phyloP scores from a whole-genome alignment of 225 moss, liverwort and hornwort species.

The Neckera pumila region DNA sequence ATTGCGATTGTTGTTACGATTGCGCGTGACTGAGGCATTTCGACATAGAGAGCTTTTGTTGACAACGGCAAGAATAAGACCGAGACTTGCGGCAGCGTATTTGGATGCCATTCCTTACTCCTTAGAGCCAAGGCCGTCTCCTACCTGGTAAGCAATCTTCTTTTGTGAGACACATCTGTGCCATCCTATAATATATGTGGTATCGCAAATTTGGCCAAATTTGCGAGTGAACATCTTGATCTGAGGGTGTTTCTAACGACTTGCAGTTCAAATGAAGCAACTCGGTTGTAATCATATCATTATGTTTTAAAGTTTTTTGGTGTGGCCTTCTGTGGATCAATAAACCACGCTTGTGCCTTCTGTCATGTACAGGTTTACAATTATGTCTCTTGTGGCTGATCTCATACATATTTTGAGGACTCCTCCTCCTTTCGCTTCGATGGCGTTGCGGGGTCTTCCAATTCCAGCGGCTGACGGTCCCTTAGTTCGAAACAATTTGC shows the following conservation, averaged over 20 bases:
- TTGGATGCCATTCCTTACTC: conserved; percentile 82
- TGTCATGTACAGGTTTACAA: conserved; percentile 69
- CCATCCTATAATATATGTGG: neutral
- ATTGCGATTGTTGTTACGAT: conserved; percentile 64
- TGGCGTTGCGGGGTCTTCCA: conserved; percentile 37
- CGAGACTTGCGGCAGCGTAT: conserved; percentile 78
- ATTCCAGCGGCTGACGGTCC: conserved; percentile 48
- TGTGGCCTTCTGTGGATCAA: neutral
- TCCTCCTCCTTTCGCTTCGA: conserved; percentile 57
- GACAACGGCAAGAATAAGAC: conserved; percentile 56
- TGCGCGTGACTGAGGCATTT: conserved; percentile 72
- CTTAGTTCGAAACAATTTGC: conserved; percentile 46
- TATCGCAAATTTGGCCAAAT: neutral
- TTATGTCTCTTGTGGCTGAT: conserved; percentile 69
- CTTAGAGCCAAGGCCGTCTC: conserved; percentile 87
- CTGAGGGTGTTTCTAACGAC: neutral
- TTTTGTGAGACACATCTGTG: neutral
- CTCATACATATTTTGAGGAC: conserved; percentile 60
- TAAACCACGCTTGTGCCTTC: conserved; percentile 1
- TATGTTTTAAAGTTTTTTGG: neutral
- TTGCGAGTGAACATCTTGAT: neutral
- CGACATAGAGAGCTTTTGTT: conserved; percentile 70
- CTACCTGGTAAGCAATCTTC: conserved; percentile 68
- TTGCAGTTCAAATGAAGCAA: neutral
- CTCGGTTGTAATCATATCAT: neutral